phyloP scores from a whole-genome alignment of 2,329 filamentous ascomycete species.

The Colletotrichum abscissum region DNA sequence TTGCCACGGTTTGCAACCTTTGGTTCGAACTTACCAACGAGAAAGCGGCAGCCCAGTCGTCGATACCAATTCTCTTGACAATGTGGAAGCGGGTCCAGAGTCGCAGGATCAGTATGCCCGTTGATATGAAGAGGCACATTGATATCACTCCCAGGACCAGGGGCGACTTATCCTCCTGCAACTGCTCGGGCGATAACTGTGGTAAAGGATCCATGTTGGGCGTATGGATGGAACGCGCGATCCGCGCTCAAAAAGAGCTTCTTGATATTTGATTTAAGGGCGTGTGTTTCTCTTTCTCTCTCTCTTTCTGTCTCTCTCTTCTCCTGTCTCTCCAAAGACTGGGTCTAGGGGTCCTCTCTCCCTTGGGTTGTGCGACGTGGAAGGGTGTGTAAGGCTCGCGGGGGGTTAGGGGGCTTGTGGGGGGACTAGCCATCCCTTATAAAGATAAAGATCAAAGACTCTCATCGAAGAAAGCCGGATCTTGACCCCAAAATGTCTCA shows the following conservation, averaged over 20 bases:
- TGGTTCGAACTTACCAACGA: slow-evolving; percentile 37
- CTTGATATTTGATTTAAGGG: neutral
- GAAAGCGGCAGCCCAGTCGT: slow-evolving; percentile 41
- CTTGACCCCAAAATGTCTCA: too few species aligned
- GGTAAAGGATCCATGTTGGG: slow-evolving; percentile 16
- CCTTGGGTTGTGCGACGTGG: neutral
- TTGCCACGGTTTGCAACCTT: neutral
- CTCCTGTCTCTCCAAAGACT: neutral
- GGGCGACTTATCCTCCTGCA: slow-evolving; percentile 31
- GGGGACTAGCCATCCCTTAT: neutral
- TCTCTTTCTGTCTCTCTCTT: too few species aligned
- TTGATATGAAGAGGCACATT: slow-evolving; percentile 37
- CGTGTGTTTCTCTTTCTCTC: neutral
- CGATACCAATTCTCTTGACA: slow-evolving; percentile 40
- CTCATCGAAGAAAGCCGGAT: neutral
- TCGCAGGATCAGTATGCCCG: slow-evolving; percentile 37
- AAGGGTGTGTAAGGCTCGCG: neutral
- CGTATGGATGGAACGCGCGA: neutral
- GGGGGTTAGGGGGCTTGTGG: neutral
- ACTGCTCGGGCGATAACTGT: slow-evolving; percentile 14
- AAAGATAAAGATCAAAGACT: neutral
- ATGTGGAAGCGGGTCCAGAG: slow-evolving; percentile 41
- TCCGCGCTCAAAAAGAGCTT: neutral
- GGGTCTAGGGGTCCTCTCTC: neutral
- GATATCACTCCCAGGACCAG: slow-evolving; percentile 34